These are phyloP conservation scores for Colletotrichum coccodes DNA, from an alignment of 2,329 filamentous ascomycete species.

Conservation along the genomic window DNA sequence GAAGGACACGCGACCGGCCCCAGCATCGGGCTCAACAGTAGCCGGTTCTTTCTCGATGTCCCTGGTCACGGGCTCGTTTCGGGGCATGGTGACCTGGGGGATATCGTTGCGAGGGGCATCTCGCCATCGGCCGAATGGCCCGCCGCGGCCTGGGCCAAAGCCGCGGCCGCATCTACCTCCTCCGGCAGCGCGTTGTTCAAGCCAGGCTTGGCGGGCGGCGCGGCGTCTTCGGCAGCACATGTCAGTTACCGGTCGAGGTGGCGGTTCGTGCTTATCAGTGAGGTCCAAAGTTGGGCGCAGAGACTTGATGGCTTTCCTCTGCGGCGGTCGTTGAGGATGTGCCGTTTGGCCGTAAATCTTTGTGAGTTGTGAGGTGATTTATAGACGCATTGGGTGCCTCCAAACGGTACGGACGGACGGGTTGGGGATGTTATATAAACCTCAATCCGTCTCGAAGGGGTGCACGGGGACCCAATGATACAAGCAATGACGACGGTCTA, in stretches of 20 bases:
- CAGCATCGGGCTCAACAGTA: neutral
- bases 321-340: neutral
- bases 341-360: no score
- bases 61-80: neutral
- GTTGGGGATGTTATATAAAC: neutral
- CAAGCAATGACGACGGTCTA: slow-evolving; percentile 5
- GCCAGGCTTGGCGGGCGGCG: slow-evolving; percentile 26
- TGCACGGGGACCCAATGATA: neutral
- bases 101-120: neutral
- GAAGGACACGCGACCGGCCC: slow-evolving; percentile 8
- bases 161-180: slow-evolving; percentile 5
- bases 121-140: slow-evolving; percentile 10
- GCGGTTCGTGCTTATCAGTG: neutral
- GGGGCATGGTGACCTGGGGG: neutral
- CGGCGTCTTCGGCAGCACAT: slow-evolving; percentile 25
- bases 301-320: neutral
- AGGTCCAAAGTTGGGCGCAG: neutral
- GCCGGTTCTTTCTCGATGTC: slow-evolving; percentile 1
- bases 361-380: neutral
- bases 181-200: slow-evolving; percentile 19
- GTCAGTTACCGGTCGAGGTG: neutral
- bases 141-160: slow-evolving; percentile 5
- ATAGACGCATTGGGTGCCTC: no score
- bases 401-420: neutral
- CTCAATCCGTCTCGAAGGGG: neutral